Base-by-base conservation (phyloP, 305 asterid genomes). In the Fraxinus sp. region DNA sequence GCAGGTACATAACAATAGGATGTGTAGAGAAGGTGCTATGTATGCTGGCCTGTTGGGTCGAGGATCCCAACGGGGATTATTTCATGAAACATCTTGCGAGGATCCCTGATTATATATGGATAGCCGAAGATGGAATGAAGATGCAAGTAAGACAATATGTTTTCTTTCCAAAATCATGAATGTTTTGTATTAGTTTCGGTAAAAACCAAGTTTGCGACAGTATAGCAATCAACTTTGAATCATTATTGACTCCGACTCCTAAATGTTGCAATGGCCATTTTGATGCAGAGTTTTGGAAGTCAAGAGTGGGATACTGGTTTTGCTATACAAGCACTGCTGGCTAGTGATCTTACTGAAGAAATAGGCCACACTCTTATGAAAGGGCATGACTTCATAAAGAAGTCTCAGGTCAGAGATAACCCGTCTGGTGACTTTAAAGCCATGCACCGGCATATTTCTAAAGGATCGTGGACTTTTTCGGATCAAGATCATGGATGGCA, bases 91-190 rank as follows among this genome's bases (percentile, higher is more conserved):
- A 95, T 90, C 95, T 95, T 0, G 97, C 94, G 2, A 86, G 98
- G 71, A 88, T 95, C 86, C 98, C 98, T 1, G 99, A 95, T 80
- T 95, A 90, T 71, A 35, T 94, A 5, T 95, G 98, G 99, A 86
- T 95, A 39, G 97, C 97, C 2, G 98, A 95, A 89, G 99, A 95
- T 86, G 99, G 99, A 73, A 94, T 94, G 98, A 95, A 95, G 80
- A 95, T 95, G 98, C 97, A 92, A 95, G 98, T 92, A 78, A 20
- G 11, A 39, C 3, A 72, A 13, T 24, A 78, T 70, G 39, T 36
- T 32, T 3, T 39, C 77, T 0, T 13, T 24, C 44, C 49, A 68
- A 13, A 77, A 3, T 35, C 74, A 68, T 28, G 18, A 14, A 30
- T 28, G 5, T 1, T 62, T 62, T 4, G 13, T 14, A 7, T 62